These are phyloP conservation scores for Penicillium atrosanguineum DNA, from an alignment of 495 filamentous ascomycete genomes.

Conservation along the genomic window DNA sequence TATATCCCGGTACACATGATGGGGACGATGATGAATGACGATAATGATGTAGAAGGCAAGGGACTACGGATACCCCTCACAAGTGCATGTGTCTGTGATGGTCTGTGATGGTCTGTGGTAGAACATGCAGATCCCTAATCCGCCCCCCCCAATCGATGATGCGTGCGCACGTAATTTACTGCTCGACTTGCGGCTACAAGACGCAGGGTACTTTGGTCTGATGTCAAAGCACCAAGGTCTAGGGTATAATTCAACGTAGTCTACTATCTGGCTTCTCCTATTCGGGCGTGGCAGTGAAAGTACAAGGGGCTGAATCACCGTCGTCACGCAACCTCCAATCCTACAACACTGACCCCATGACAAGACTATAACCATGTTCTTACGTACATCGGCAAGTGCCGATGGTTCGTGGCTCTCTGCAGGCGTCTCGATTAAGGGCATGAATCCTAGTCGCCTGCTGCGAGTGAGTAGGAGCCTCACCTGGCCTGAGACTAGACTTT, in stretches of 20 bases:
- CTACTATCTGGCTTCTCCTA: not conserved
- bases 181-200: slow-evolving; percentile 5
- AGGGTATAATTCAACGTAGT: not conserved
- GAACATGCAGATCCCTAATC: slow-evolving; percentile 20
- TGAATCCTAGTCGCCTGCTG: slow-evolving; percentile 6
- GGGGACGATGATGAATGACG: too few relatives aligned
- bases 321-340: not conserved
- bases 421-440: slow-evolving; percentile 3
- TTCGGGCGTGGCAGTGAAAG: not conserved
- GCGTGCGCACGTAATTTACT: slow-evolving; percentile 21
- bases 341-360: too few relatives aligned
- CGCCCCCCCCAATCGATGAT: slow-evolving; percentile 20
- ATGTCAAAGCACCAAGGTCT: not conserved
- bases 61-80: not conserved
- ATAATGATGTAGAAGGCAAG: slow-evolving; percentile 9
- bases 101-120: slow-evolving; percentile 1
- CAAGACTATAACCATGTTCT: not conserved
- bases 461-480: slow-evolving; percentile 16
- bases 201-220: slow-evolving; percentile 10
- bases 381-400: not conserved
- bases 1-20: too few relatives aligned
- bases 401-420: not conserved
- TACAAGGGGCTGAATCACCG: not conserved
- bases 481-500: not conserved
- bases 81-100: not conserved